phyloP scores from a whole-genome alignment of 345 rosid genomes.

The Brassica nigra region DNA sequence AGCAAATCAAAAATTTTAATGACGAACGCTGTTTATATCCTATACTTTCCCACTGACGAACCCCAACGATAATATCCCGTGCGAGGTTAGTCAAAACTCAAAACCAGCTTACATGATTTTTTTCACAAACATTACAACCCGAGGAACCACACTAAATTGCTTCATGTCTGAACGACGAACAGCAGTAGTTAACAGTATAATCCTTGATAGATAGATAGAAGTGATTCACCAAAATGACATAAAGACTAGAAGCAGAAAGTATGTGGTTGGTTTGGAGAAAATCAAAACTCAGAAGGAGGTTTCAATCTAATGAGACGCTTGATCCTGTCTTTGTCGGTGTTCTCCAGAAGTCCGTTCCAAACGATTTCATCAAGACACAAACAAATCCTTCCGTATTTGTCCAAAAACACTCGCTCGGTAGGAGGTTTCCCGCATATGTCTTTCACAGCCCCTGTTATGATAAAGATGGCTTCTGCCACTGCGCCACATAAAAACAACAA shows the following conservation, averaged over 20 bases:
- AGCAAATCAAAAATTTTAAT: background rate
- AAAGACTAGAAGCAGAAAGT: no score
- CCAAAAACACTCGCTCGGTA: constrained; percentile 88
- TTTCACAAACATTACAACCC: background rate
- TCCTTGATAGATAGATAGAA: background rate
- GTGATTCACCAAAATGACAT: background rate
- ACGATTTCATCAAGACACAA: constrained; percentile 91
- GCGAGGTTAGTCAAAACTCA: background rate
- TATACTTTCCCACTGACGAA: background rate
- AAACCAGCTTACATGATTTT: background rate
- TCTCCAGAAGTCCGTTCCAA: constrained; percentile 82
- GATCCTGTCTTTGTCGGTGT: constrained; percentile 83
- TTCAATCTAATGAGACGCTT: constrained; percentile 76
- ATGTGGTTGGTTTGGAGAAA: background rate
- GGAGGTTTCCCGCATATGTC: constrained; percentile 96
- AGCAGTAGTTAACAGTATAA: background rate
- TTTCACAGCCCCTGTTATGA: constrained; percentile 82
- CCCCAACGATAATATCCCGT: background rate
- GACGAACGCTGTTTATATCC: background rate
- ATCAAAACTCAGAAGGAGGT: constrained; percentile 84
- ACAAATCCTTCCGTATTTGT: constrained; percentile 90
- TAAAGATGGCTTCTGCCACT: constrained; percentile 93
- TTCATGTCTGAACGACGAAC: constrained; percentile 10
- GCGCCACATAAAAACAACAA: background rate
- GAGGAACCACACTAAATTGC: background rate